These are phyloP conservation scores for Talaromyces stipitatus DNA, from an alignment of 495 filamentous ascomycete genomes.

Conservation along the genomic window DNA sequence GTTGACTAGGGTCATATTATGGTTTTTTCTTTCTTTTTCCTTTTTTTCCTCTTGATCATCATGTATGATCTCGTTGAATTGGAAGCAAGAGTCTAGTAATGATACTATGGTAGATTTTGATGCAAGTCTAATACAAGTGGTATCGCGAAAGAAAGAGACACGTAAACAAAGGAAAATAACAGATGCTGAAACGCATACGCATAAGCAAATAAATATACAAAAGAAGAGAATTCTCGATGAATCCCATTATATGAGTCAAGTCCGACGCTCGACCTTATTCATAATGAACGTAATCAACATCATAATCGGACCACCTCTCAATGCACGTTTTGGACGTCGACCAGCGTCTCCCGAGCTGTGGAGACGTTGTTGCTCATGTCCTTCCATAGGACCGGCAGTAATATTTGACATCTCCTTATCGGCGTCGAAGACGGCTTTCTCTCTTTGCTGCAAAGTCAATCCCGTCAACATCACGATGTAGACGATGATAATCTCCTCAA, in stretches of 20 bases:
- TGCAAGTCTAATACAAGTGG: not conserved
- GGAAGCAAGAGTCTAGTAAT: too few species aligned
- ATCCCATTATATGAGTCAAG: not conserved
- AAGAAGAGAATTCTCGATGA: not conserved
- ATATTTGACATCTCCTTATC: not conserved
- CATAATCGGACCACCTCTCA: not conserved
- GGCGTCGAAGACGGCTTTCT: not conserved
- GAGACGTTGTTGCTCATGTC: not conserved
- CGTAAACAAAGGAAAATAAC: not conserved
- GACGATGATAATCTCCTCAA: conserved; percentile 31
- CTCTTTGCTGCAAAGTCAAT: conserved; percentile 17
- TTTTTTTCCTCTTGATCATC: too few species aligned
- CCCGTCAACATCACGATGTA: conserved; percentile 22
- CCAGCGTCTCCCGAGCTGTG: not conserved
- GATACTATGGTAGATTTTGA: not conserved
- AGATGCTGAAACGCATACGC: not conserved
- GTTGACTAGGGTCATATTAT: not conserved
- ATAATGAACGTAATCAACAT: not conserved
- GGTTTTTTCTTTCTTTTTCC: too few species aligned
- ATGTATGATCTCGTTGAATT: too few species aligned
- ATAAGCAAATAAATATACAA: too few species aligned
- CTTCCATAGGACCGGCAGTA: not conserved
- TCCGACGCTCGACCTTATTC: not conserved
- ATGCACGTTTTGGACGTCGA: not conserved
- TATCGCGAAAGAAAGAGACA: not conserved